A percentile compares a stretch with the other conserved stretches of the same genome.
These are phyloP conservation scores for Russula dissimulans DNA, from an alignment of 768 basidiomycete genomes.

Conservation along the genomic window DNA sequence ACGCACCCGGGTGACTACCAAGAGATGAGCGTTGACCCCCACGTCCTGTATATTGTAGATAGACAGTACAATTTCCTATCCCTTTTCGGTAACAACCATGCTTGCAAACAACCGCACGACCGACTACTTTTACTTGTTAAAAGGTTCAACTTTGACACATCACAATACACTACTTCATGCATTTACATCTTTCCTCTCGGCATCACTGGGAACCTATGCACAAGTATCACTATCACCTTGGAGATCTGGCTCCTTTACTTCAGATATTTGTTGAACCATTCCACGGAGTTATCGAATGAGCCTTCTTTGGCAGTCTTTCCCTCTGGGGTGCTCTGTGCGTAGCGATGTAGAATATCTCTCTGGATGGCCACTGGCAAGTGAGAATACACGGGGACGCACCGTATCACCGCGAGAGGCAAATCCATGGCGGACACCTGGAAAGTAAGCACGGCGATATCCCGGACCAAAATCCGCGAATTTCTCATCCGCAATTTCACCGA, in stretches of 20 bases:
- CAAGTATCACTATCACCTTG: not conserved
- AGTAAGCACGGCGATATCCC: constrained; percentile 31
- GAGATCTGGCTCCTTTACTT: not conserved
- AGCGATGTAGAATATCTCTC: constrained; percentile 6
- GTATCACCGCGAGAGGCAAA: constrained; percentile 34
- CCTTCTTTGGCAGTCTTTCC: constrained; percentile 34
- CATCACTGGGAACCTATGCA: not conserved
- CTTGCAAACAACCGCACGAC: too few relatives aligned
- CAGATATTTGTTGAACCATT: constrained; percentile 30
- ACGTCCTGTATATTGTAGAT: too few relatives aligned
- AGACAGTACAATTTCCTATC: too few relatives aligned
- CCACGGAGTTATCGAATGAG: constrained; percentile 31
- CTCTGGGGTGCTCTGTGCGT: constrained; percentile 21
- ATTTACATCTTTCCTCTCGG: not conserved
- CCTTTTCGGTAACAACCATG: too few relatives aligned
- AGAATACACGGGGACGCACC: constrained; percentile 12
- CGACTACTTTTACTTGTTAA: too few relatives aligned
- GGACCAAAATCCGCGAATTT: constrained; percentile 32
- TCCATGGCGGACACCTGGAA: constrained; percentile 35
- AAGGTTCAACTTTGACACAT: too few relatives aligned
- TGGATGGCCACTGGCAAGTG: not conserved
- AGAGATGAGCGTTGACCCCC: too few relatives aligned
- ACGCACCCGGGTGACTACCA: too few relatives aligned
- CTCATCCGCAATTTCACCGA: constrained; percentile 29
- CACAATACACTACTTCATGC: not conserved